A percentile compares a stretch with the other conserved stretches of the same genome.
These are phyloP conservation scores for Alternaria sp. DNA, from an alignment of 2,329 filamentous ascomycete species.

Conservation along the genomic window DNA sequence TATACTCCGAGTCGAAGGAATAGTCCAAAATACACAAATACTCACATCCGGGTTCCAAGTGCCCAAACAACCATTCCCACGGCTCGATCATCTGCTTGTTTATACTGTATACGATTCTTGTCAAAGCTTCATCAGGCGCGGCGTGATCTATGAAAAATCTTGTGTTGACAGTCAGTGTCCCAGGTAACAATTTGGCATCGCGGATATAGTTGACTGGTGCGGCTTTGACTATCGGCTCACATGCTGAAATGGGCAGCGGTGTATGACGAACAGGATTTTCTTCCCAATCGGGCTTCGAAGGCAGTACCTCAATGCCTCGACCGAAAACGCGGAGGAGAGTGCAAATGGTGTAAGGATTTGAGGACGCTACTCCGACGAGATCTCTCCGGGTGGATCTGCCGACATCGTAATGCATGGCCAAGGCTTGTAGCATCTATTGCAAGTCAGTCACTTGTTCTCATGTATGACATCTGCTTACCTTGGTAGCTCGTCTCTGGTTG, in stretches of 20 bases:
- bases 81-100: slow-evolving; percentile 7
- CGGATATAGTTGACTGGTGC: slow-evolving; percentile 13
- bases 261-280: not conserved
- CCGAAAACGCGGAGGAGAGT: slow-evolving; percentile 20
- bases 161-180: slow-evolving; percentile 6
- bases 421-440: slow-evolving; percentile 16
- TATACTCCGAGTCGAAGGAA: slow-evolving; percentile 3
- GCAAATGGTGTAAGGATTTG: slow-evolving; percentile 13
- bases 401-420: slow-evolving; percentile 16
- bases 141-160: slow-evolving; percentile 12
- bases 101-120: slow-evolving; percentile 6
- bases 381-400: slow-evolving; percentile 5
- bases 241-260: slow-evolving; percentile 4
- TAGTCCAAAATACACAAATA: slow-evolving; percentile 17
- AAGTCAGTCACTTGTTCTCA: not conserved
- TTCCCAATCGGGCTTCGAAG: slow-evolving; percentile 13
- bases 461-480: slow-evolving; percentile 1
- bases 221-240: not conserved
- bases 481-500: slow-evolving; percentile 21
- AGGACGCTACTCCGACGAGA: slow-evolving; percentile 9
- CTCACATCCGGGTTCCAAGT: slow-evolving; percentile 12
- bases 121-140: not conserved
- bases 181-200: not conserved
- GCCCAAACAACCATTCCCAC: slow-evolving; percentile 18
- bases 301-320: slow-evolving; percentile 19